Percentiles rank a stretch among this genome's conserved stretches.
phyloP scores from a whole-genome alignment of 1,284 basidiomycete species.

The Mixia osmundae region DNA sequence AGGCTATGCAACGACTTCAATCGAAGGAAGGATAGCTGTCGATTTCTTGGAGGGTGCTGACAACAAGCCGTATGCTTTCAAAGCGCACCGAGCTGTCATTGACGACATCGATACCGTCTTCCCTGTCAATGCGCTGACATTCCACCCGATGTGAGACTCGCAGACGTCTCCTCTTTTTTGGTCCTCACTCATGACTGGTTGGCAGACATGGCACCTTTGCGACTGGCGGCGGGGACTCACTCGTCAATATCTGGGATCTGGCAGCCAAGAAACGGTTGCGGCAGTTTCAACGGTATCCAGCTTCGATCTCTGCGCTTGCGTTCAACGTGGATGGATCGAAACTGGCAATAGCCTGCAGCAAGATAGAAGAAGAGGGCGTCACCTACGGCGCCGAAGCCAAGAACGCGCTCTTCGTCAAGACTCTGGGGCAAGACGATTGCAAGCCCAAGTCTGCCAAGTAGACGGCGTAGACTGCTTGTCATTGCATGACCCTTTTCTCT shows the following conservation, averaged over 20 bases:
- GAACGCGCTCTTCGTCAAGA: too few relatives aligned
- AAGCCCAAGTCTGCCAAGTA: too few relatives aligned
- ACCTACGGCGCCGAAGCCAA: too few relatives aligned
- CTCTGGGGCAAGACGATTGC: too few relatives aligned
- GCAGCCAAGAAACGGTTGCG: slow-evolving; percentile 83
- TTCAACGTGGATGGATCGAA: slow-evolving; percentile 64
- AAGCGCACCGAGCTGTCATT: slow-evolving; percentile 60
- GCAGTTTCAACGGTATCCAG: slow-evolving; percentile 56
- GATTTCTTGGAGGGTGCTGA: slow-evolving; percentile 82
- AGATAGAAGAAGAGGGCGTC: too few relatives aligned
- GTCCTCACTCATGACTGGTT: too few relatives aligned
- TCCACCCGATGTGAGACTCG: slow-evolving; percentile 81
- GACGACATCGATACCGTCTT: slow-evolving; percentile 93
- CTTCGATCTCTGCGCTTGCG: slow-evolving; percentile 42
- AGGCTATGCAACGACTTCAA: slow-evolving; percentile 81
- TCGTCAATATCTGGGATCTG: slow-evolving; percentile 89
- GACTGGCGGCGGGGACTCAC: slow-evolving; percentile 73
- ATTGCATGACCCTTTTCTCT: too few relatives aligned
- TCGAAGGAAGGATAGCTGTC: slow-evolving; percentile 88
- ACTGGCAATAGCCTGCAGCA: slow-evolving; percentile 56
- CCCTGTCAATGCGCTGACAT: slow-evolving; percentile 84
- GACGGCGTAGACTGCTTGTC: too few relatives aligned
- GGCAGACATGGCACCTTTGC: slow-evolving; percentile 80
- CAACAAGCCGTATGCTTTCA: slow-evolving; percentile 84
- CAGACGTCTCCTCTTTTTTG: slow-evolving; percentile 19